These are phyloP conservation scores for Ocimum tenuiflorum DNA, from an alignment of 257 asterid genomes.

Conservation along the genomic window DNA sequence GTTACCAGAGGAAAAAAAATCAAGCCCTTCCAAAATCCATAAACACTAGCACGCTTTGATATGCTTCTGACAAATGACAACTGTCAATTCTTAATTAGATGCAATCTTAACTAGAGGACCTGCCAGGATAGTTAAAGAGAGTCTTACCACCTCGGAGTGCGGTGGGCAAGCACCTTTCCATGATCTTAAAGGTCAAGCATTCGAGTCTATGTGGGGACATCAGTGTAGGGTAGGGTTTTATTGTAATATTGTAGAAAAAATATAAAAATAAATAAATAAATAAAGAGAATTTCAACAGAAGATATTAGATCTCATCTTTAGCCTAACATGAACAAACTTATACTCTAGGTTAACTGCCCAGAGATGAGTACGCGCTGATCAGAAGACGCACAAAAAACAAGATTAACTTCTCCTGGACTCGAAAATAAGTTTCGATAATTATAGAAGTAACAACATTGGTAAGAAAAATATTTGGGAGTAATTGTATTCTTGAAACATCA, in stretches of 20 bases:
- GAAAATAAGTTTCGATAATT: background rate
- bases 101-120: constrained; percentile 1
- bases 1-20: background rate
- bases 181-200: too few species aligned
- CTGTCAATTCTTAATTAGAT: constrained; percentile 6
- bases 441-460: background rate
- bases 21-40: background rate
- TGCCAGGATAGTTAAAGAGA: background rate
- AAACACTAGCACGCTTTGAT: background rate
- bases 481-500: background rate
- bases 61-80: constrained; percentile 5
- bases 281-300: background rate
- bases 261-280: too few species aligned
- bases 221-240: too few species aligned
- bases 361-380: background rate
- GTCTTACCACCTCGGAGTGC: too few species aligned
- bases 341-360: background rate
- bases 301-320: background rate
- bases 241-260: too few species aligned
- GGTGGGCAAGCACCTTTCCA: too few species aligned
- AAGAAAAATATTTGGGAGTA: background rate
- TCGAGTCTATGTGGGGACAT: too few species aligned
- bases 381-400: background rate
- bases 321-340: too few species aligned
- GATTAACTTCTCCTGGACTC: too few species aligned